Evolutionary conservation across 176 grass and related monocot genomes (phyloP), one percentile per base, ranked within the genome.

Genomic region (Rhynchospora pubera): DNA sequence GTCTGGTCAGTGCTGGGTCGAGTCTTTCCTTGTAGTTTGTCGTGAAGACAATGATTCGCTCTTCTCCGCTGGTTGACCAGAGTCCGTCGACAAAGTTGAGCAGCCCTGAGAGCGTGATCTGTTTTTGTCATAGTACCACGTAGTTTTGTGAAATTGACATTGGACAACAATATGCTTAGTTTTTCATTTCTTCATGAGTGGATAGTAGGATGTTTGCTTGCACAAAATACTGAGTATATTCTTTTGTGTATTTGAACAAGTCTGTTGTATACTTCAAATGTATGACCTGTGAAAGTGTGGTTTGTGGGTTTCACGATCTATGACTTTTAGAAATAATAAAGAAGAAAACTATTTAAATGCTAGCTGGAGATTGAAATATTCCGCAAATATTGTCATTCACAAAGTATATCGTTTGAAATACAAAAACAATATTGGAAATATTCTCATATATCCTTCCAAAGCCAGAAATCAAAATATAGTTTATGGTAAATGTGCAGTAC

Each of bases 41-140:
- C 4, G 91, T 97, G 83, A 97, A 92, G 60, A 93, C 56, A 16
- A 97, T 93, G 82, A 97, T 93, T 42, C 91, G 70, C 87, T 97
- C 93, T 84, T 97, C 91, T 46, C 93, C 93, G 19, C 87, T 88
- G 16, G 89, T 88, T 32, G 93, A 97, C 91, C 91, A 97, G 1
- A 97, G 89, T 10, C 91, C 93, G 8, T 97, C 93, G 0, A 97
- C 87, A 11, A 97, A 93, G 87, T 97, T 97, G 79, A 97, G 91
- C 75, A 97, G 56, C 19, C 93, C 91, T 7, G 93, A 93, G 1
- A 97, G 70, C 0, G 93, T 97, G 11, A 97, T 85, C 85, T 96
- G 79, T 77, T 81, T 65, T 14, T 59, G 76, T n/a, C 4, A 39
- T 5, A 39, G 34, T 79, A 74, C 79, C 26, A 59, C 18, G 70